phyloP scores from a whole-genome alignment of 805 yeast species.

The Metschnikowia sp. region DNA sequence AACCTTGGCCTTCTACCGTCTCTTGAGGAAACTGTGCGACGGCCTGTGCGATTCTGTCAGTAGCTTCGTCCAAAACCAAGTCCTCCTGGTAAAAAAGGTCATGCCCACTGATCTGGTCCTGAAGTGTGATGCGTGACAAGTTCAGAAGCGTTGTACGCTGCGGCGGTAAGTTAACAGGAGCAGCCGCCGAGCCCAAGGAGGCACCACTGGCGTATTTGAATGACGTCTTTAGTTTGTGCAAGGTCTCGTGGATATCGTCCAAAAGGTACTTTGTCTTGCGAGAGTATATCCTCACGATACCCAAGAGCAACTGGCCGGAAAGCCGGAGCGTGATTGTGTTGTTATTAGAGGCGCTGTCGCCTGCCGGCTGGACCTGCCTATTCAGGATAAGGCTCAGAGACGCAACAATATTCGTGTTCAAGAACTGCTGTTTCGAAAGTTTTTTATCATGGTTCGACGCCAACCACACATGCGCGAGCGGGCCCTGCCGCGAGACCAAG shows the following conservation, averaged over 20 bases:
- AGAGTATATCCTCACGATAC: constrained; percentile 83
- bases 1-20: constrained; percentile 1
- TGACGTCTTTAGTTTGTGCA: constrained; percentile 66
- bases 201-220: constrained; percentile 46
- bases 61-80: constrained; percentile 32
- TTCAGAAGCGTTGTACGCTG: constrained; percentile 60
- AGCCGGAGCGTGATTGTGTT: constrained; percentile 71
- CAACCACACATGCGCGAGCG: constrained; percentile 86
- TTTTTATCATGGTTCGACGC: constrained; percentile 86
- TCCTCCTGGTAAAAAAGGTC: constrained; percentile 72
- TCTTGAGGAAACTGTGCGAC: constrained; percentile 5
- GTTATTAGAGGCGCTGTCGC: constrained; percentile 4
- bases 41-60: constrained; percentile 5
- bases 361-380: constrained; percentile 49
- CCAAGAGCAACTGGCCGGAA: constrained; percentile 82
- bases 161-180: constrained; percentile 52
- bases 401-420: constrained; percentile 66
- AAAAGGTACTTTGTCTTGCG: constrained; percentile 77
- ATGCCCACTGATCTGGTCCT: constrained; percentile 75
- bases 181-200: constrained; percentile 14
- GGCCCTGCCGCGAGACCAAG: constrained; percentile 63
- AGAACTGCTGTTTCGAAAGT: constrained; percentile 65
- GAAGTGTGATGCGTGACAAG: constrained; percentile 57
- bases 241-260: constrained; percentile 79
- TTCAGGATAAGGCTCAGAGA: constrained; percentile 46